These are phyloP conservation scores for Annona cherimola DNA, from an alignment of 164 flowering plant genomes.

Conservation along the genomic window DNA sequence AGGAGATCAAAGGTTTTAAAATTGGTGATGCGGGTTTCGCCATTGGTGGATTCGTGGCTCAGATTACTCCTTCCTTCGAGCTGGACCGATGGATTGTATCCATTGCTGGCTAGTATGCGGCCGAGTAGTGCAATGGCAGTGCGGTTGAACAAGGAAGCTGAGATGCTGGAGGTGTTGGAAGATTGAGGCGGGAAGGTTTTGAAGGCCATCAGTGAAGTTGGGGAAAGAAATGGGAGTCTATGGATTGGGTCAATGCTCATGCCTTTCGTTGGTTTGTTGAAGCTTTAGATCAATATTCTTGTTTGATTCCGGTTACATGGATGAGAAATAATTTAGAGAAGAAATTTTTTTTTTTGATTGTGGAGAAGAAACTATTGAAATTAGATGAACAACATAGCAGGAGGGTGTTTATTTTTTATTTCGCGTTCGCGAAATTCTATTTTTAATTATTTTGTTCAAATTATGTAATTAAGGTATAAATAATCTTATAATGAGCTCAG, in stretches of 20 bases:
- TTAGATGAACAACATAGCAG: too few relatives aligned
- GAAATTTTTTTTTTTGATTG: too few relatives aligned
- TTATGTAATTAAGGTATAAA: too few relatives aligned
- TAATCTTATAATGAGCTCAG: too few relatives aligned
- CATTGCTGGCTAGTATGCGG: not conserved
- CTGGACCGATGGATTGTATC: not conserved
- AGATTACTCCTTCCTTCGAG: not conserved
- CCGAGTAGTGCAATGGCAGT: slow-evolving; percentile 2
- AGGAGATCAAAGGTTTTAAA: not conserved
- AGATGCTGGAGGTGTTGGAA: slow-evolving; percentile 11
- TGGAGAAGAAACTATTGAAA: too few relatives aligned
- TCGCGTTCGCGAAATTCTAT: too few relatives aligned
- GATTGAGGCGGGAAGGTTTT: slow-evolving; percentile 9
- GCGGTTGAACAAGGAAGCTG: slow-evolving; percentile 8
- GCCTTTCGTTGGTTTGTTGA: slow-evolving; percentile 10
- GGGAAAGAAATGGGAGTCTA: slow-evolving; percentile 7
- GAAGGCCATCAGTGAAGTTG: slow-evolving; percentile 5
- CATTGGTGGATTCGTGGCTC: not conserved
- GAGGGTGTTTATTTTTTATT: too few relatives aligned
- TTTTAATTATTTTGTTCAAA: too few relatives aligned
- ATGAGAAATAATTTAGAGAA: too few relatives aligned
- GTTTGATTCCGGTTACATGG: too few relatives aligned
- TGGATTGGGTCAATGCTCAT: slow-evolving; percentile 11
- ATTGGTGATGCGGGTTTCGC: not conserved
- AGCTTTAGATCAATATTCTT: slow-evolving; percentile 9